phyloP scores from a whole-genome alignment of 768 basidiomycete genomes.

The Leucosporidium scottii region DNA sequence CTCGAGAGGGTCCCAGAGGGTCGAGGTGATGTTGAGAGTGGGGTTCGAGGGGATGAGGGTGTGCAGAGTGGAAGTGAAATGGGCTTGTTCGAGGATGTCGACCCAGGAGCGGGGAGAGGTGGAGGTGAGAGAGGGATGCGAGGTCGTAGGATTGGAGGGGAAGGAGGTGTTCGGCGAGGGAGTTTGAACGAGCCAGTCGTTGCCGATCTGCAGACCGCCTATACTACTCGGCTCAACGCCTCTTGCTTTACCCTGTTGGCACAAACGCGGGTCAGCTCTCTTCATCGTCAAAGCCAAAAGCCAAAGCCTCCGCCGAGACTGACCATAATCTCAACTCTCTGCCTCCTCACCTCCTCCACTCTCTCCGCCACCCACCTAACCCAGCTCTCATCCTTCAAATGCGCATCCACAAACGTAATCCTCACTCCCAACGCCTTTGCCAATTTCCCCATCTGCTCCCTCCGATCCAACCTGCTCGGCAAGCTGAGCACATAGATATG shows the following conservation, averaged over 20 bases:
- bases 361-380: slow-evolving; percentile 38
- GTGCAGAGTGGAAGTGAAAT: not conserved
- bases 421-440: slow-evolving; percentile 34
- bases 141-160: not conserved
- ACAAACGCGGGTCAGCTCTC: not conserved
- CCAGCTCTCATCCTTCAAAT: slow-evolving; percentile 26
- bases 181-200: slow-evolving; percentile 16
- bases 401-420: slow-evolving; percentile 38
- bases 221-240: not conserved
- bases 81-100: slow-evolving; percentile 27
- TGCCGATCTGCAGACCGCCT: slow-evolving; percentile 9
- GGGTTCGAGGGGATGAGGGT: slow-evolving; percentile 6
- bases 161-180: slow-evolving; percentile 5
- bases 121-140: not conserved
- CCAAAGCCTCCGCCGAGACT: not conserved
- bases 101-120: slow-evolving; percentile 29
- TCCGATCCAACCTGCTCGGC: slow-evolving; percentile 33
- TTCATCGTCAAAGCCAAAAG: no score
- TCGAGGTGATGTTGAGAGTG: slow-evolving; percentile 14
- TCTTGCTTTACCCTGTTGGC: slow-evolving; percentile 3
- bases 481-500: slow-evolving; percentile 39
- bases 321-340: slow-evolving; percentile 12
- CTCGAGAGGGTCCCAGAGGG: slow-evolving; percentile 33
- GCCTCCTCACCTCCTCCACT: slow-evolving; percentile 21
- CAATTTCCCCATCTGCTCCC: slow-evolving; percentile 31